phyloP scores from a whole-genome alignment of 306 rosid genomes.

The Ochetophila trinervis region DNA sequence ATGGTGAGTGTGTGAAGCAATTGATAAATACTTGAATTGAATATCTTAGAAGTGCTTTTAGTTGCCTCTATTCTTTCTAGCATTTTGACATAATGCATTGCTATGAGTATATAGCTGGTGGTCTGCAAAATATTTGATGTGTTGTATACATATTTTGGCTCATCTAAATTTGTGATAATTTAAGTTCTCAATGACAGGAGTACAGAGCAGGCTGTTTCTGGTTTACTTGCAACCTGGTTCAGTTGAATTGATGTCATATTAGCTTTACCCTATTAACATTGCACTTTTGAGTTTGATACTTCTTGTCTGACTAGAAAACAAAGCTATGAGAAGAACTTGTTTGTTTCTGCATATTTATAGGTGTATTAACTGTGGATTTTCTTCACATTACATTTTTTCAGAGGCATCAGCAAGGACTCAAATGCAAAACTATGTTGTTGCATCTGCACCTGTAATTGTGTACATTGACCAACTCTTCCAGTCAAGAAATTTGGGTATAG shows the following conservation, averaged over 20 bases:
- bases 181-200: background rate
- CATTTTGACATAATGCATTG: background rate
- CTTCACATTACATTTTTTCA: constrained; percentile 29
- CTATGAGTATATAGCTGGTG: constrained; percentile 1
- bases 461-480: constrained; percentile 73
- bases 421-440: constrained; percentile 65
- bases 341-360: background rate
- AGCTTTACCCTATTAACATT: background rate
- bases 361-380: constrained; percentile 10
- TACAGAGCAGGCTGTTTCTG: constrained; percentile 6
- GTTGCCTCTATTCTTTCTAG: background rate
- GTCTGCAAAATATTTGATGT: background rate
- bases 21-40: constrained; percentile 11
- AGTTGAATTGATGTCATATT: background rate
- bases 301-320: background rate
- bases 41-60: constrained; percentile 1
- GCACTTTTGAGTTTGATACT: background rate
- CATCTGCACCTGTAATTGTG: constrained; percentile 57
- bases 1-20: constrained; percentile 50
- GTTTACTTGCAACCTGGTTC: background rate
- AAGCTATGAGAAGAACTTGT: too few relatives aligned
- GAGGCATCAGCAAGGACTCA: constrained; percentile 62
- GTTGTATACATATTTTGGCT: too few relatives aligned
- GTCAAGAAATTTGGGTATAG: constrained; percentile 74
- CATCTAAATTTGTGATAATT: background rate